These are phyloP conservation scores for Moricandia moricandioides DNA, from an alignment of 345 rosid genomes.

Conservation along the genomic window DNA sequence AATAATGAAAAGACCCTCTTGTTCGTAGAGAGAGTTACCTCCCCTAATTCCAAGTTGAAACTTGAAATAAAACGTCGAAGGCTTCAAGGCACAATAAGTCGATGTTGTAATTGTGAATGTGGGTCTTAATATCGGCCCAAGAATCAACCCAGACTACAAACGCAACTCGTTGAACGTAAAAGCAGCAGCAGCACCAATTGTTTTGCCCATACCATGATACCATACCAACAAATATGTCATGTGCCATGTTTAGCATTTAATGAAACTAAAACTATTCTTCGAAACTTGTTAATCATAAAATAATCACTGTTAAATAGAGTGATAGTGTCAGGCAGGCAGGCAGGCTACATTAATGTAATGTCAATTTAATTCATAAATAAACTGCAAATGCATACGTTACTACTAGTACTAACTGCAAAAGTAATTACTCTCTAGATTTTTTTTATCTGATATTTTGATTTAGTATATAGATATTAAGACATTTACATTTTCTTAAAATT, in stretches of 20 bases:
- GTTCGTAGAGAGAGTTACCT: too few species aligned
- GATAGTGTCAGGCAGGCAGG: constrained; percentile 3
- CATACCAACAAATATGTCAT: constrained; percentile 14
- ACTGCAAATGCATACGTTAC: neutral
- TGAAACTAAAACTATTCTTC: neutral
- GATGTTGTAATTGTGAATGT: neutral
- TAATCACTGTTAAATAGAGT: neutral
- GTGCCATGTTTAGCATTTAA: constrained; percentile 33
- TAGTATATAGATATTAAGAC: too few species aligned
- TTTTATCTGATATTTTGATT: too few species aligned
- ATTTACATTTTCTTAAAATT: too few species aligned
- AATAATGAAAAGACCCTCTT: neutral
- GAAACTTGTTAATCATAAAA: neutral
- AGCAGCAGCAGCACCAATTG: neutral
- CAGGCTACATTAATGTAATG: neutral
- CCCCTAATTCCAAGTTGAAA: too few species aligned
- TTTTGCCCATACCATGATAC: constrained; percentile 26
- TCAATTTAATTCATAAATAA: neutral
- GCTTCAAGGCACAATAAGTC: too few species aligned
- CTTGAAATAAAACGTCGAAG: too few species aligned
- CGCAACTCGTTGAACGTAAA: constrained; percentile 1
- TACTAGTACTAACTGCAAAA: neutral
- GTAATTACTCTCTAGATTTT: neutral
- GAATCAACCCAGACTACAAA: neutral
- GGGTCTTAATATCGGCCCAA: constrained; percentile 12